A percentile compares a stretch with the other conserved stretches of the same genome.
phyloP scores from a whole-genome alignment of 148 eudicot species.

The Arctostaphylos glauca region DNA sequence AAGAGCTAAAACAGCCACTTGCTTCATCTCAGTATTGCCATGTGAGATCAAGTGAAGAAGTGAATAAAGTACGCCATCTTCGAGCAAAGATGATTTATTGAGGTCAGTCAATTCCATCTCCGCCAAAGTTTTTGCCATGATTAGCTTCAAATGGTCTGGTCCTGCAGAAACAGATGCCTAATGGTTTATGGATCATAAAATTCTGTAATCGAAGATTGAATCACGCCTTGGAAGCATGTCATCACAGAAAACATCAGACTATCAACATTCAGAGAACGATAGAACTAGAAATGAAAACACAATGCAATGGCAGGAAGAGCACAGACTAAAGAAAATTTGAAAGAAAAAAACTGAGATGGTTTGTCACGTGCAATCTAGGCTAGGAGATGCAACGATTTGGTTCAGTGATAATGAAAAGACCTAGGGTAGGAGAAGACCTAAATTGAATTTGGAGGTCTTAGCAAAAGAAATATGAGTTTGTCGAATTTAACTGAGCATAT shows the following conservation, averaged over 20 bases:
- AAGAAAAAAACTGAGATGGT: not conserved
- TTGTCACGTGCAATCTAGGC: not conserved
- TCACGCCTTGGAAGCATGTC: not conserved
- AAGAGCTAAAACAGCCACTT: conserved; percentile 32
- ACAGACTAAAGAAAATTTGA: not conserved
- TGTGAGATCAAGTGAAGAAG: conserved; percentile 32
- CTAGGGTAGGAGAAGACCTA: not conserved
- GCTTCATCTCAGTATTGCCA: conserved; percentile 27
- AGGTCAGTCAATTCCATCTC: conserved; percentile 46
- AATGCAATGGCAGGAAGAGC: not conserved
- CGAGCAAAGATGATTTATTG: conserved; percentile 34
- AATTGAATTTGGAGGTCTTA: not conserved
- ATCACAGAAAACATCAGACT: not conserved
- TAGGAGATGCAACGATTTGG: not conserved
- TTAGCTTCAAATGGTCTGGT: conserved; percentile 32
- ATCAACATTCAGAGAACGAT: not conserved
- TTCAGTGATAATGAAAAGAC: not conserved
- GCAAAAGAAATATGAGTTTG: not conserved
- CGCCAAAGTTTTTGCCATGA: conserved; percentile 40
- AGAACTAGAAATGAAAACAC: not conserved
- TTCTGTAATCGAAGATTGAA: not conserved
- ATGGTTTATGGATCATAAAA: not conserved
- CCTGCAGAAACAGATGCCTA: conserved; percentile 21
- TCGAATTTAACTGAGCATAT: not conserved
- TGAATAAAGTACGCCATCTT: conserved; percentile 28